Base-by-base conservation (phyloP, 1,284 basidiomycete genomes). In the Fistulina hepatica region DNA sequence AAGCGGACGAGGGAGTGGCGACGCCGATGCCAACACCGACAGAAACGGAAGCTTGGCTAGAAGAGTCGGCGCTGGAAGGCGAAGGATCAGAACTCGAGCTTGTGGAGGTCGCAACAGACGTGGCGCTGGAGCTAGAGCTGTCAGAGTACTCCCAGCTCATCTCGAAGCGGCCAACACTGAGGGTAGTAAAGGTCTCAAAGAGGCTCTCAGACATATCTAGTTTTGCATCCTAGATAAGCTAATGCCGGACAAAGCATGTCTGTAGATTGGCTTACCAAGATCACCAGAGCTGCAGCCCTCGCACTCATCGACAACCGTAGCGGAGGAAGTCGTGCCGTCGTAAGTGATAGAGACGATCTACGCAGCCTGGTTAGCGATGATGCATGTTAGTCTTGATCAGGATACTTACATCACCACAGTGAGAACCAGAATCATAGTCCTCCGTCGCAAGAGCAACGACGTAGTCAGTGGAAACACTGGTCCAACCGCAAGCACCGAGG, bases 401-500 rank as follows among this genome's bases (percentile, higher is more conserved):
- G 11, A 11, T 4, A 15, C 33, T n/a, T 22, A 59, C 59, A 52
- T 57, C 52, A 27, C 55, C 52, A 48, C 61, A 64, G 53, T 63
- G 54, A 15, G 33, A 36, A 27, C 59, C 61, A 31, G 33, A 34
- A 37, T 49, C 54, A 36, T 58, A 63, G 41, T 55, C 49, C n/a
- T 52, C 33, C 8, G 56, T 56, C 17, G 59, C 54, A 6, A 61
- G 61, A 9, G 51, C 59, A 39, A 62, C 56, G 33, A 53, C 48
- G 13, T 63, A 52, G 26, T 39, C 31, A 40, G 47, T 48, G 13
- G 12, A 48, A n/a, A n/a, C n/a, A 45, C 56, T 61, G 38, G 43
- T 51, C 23, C 48, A 46, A 7, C 60, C 61, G 46, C 61, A 64
- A 2, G 62, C 60, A 28, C 60, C 61, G 16, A 63, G 48, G 8